These are phyloP conservation scores for Dictyostelium firmibasis DNA, from an alignment of 78 protist species.

Conservation along the genomic window DNA sequence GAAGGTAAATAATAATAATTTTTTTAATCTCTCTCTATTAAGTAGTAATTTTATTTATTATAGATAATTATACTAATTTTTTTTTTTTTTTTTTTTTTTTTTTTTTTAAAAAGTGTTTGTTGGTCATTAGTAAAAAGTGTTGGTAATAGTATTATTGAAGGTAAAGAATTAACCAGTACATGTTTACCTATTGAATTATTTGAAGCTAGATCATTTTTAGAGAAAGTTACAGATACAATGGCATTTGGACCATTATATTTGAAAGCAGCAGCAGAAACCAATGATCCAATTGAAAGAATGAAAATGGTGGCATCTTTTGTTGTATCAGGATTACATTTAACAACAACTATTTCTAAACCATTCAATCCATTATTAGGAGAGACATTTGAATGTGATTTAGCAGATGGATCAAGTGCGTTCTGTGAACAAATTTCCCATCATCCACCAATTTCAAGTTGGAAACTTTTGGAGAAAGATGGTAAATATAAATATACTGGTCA, in stretches of 20 bases:
- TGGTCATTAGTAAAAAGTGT: conserved; percentile 73
- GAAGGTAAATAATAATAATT: conserved; percentile 35
- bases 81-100: background rate
- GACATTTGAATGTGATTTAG: conserved; percentile 79
- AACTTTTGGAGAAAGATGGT: conserved; percentile 39
- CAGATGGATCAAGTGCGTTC: conserved; percentile 74
- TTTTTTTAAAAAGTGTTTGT: conserved; percentile 36
- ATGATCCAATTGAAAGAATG: conserved; percentile 72
- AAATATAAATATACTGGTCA: conserved; percentile 45
- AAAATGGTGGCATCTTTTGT: conserved; percentile 49
- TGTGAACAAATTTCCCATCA: conserved; percentile 88
- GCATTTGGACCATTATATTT: conserved; percentile 71
- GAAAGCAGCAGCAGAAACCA: conserved; percentile 38
- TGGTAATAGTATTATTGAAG: conserved; percentile 77
- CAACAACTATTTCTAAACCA: conserved; percentile 73
- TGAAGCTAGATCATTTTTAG: conserved; percentile 86
- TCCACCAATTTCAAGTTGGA: conserved; percentile 86
- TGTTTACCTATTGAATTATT: conserved; percentile 81
- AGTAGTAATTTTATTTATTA: background rate
- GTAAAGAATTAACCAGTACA: conserved; percentile 64
- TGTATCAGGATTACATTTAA: conserved; percentile 77
- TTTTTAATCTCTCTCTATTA: too few relatives aligned
- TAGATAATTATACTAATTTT: background rate
- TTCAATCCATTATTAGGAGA: conserved; percentile 91
- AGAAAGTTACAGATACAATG: conserved; percentile 74